Base-by-base conservation (phyloP, 768 basidiomycete genomes). In the Melanogaster broomeanus region DNA sequence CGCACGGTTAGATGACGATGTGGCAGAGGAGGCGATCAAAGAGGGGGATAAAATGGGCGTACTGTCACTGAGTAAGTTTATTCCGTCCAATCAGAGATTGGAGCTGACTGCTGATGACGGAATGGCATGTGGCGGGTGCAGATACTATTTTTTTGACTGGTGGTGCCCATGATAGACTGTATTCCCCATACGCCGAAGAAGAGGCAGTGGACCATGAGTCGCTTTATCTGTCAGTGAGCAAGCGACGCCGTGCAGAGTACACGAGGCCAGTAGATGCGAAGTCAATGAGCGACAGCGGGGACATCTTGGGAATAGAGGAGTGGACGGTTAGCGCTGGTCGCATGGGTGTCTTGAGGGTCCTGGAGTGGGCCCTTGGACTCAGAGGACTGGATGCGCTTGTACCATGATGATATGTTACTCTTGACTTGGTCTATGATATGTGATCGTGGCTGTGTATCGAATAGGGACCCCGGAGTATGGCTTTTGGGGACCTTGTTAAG, bases 1-100 rank as follows among this genome's bases (percentile, higher is more conserved):
- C 58, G 65, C 64, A 53, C 61, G 61, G 51, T 50, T 61, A 44
- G 69, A 68, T 27, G 61, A 72, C 41, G 71, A 73, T 45, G 60
- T 59, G 46, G 68, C 76, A 44, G 68, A 68, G 52, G 66, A 67
- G 25, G 60, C 65, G n/a, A 74, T 76, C 53, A 58, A 62, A 40
- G 58, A 64, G 21, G 79, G 80, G 54, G 80, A 81, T 65, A 80
- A 79, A 66, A 58, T 79, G 53, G 80, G 80, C 25, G 67, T 79
- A 22, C 63, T 81, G 49, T 68, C 73, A 44, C 60, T 79, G 31
- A 65, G 79, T 78, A 61, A 45, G 77, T 70, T 45, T 40, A 22
- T 52, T 42, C 9, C 12, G 22, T 52, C 42, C 48, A 43, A 56
- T 45, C 28, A 52, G 21, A 31, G 22, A 38, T 16, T 9, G 21